phyloP scores from a whole-genome alignment of 805 yeast species.

The Lipomyces chichibuensis region DNA sequence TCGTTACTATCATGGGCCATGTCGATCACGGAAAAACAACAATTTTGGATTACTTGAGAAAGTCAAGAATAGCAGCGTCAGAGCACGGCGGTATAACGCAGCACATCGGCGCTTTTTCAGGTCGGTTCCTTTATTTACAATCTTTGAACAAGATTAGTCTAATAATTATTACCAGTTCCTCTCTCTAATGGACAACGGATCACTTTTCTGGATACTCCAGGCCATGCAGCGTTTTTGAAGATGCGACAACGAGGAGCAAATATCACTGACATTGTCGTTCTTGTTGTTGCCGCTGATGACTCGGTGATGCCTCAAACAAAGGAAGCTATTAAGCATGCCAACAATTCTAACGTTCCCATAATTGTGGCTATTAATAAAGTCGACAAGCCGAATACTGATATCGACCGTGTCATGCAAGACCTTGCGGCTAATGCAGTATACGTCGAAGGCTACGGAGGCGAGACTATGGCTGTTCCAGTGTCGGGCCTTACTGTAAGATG shows the following conservation, averaged over 20 bases:
- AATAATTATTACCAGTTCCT: conserved; percentile 48
- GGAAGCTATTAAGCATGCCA: conserved; percentile 93
- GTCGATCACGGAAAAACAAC: conserved; percentile 99
- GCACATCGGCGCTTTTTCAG: conserved; percentile 93
- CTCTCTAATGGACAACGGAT: conserved; percentile 77
- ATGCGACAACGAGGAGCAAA: conserved; percentile 97
- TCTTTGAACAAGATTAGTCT: background rate
- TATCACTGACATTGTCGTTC: conserved; percentile 85
- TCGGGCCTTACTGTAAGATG: conserved; percentile 74
- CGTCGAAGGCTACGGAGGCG: conserved; percentile 94
- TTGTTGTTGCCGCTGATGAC: conserved; percentile 97
- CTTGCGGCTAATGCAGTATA: conserved; percentile 76
- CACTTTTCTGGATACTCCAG: conserved; percentile 95
- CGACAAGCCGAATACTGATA: conserved; percentile 75
- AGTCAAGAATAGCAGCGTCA: conserved; percentile 76
- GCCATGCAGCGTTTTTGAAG: conserved; percentile 94
- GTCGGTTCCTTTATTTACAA: background rate
- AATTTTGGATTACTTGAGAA: conserved; percentile 80
- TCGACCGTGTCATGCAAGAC: conserved; percentile 77
- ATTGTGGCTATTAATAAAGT: conserved; percentile 93
- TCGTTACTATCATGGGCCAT: conserved; percentile 98
- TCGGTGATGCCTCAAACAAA: conserved; percentile 97
- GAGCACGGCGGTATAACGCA: conserved; percentile 98
- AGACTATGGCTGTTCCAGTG: conserved; percentile 82
- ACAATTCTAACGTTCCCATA: conserved; percentile 75